Evolutionary conservation across 805 yeast genomes (phyloP).

Genomic region (Starmerella apis): DNA sequence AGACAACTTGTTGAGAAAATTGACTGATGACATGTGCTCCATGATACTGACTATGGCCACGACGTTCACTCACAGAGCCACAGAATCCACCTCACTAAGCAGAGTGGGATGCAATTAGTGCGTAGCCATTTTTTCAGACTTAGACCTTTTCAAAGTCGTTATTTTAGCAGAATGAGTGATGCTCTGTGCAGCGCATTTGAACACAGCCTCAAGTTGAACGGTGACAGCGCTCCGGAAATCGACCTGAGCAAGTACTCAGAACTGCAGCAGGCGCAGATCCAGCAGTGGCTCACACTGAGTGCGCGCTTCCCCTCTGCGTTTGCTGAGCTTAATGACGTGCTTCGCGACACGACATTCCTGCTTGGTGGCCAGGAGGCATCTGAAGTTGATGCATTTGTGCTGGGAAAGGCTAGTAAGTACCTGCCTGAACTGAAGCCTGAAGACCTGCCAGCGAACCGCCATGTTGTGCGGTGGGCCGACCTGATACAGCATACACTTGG

Average conservation of each 20-base stretch:
- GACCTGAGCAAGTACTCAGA: constrained; percentile 30
- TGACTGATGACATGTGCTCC: too few species aligned
- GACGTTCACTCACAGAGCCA: not conserved
- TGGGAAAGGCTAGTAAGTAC: constrained; percentile 53
- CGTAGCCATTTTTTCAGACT: constrained; percentile 8
- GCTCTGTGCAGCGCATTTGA: constrained; percentile 27
- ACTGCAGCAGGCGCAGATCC: constrained; percentile 53
- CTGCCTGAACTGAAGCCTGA: constrained; percentile 49
- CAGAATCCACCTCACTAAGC: constrained; percentile 1
- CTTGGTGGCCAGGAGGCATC: constrained; percentile 53
- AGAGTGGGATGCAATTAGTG: not conserved
- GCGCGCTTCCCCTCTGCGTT: constrained; percentile 45
- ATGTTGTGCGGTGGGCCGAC: constrained; percentile 86
- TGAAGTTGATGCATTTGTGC: constrained; percentile 59
- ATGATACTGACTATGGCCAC: not conserved
- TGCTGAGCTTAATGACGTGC: constrained; percentile 52
- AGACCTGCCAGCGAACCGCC: constrained; percentile 58
- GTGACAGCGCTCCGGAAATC: constrained; percentile 14
- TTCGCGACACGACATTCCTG: constrained; percentile 61
- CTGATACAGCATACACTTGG: constrained; percentile 59
- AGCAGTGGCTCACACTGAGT: constrained; percentile 75
- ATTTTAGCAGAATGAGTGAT: constrained; percentile 13
- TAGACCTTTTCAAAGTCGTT: not conserved
- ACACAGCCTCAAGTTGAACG: constrained; percentile 26
- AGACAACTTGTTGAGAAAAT: too few species aligned